These are phyloP conservation scores for Ustilago trichophora DNA, from an alignment of 1,284 basidiomycete genomes.

Conservation along the genomic window DNA sequence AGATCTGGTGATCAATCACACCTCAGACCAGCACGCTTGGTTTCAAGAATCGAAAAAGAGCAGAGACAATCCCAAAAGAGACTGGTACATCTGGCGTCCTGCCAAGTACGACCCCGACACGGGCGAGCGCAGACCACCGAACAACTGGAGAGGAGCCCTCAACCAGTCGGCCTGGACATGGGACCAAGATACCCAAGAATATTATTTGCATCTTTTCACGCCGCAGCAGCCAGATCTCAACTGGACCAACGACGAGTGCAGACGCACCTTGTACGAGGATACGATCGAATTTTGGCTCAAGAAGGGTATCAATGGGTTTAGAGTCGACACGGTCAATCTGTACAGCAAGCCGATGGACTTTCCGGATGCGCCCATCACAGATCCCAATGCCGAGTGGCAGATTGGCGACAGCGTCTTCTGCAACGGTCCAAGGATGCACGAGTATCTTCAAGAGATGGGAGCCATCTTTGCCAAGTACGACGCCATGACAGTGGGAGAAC, in stretches of 20 bases:
- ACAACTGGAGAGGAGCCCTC: conserved; percentile 79
- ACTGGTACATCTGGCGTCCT: no score
- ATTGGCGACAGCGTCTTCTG: conserved; percentile 69
- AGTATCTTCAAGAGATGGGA: conserved; percentile 74
- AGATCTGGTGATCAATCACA: conserved; percentile 82
- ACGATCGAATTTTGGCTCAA: conserved; percentile 80
- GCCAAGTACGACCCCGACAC: conserved; percentile 71
- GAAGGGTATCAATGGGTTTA: conserved; percentile 78
- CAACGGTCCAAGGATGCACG: conserved; percentile 70
- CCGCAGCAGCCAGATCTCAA: conserved; percentile 80
- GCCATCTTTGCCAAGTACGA: conserved; percentile 68
- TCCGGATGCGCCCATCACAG: conserved; percentile 66
- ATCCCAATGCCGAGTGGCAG: conserved; percentile 72
- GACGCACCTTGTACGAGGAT: conserved; percentile 72
- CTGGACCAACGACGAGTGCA: conserved; percentile 74
- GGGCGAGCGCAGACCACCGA: conserved; percentile 68
- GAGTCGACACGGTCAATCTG: conserved; percentile 56
- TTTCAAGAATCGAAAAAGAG: conserved; percentile 75
- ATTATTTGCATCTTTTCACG: conserved; percentile 78
- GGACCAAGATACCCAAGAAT: conserved; percentile 76
- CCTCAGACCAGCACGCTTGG: conserved; percentile 75
- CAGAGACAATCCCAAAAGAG: conserved; percentile 73
- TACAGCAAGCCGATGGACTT: conserved; percentile 57
- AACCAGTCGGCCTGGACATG: conserved; percentile 80
- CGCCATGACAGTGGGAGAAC: conserved; percentile 76